Percentiles rank a stretch among this genome's conserved stretches.
Evolutionary conservation across 2,329 filamentous ascomycete species (phyloP).

Genomic region (Diaporthe sp.): DNA sequence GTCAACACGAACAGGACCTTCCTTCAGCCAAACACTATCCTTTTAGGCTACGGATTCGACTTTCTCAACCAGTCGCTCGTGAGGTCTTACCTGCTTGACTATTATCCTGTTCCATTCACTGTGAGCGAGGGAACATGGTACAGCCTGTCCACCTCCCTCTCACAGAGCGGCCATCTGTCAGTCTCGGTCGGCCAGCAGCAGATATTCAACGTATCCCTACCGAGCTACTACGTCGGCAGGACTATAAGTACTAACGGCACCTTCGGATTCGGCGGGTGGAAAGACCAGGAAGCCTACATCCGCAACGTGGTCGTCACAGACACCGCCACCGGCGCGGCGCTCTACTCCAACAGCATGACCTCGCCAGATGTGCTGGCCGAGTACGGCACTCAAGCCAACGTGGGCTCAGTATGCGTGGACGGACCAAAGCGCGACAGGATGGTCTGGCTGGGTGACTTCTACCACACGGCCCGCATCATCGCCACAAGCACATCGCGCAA

Average conservation of each 20-base stretch:
- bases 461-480: constrained; percentile 56
- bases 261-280: constrained; percentile 57
- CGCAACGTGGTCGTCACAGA: constrained; percentile 51
- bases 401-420: constrained; percentile 55
- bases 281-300: constrained; percentile 55
- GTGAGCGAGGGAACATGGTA: constrained; percentile 56
- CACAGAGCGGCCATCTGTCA: constrained; percentile 45
- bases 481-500: constrained; percentile 51
- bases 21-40: constrained; percentile 52
- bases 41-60: constrained; percentile 51
- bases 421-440: constrained; percentile 58
- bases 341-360: constrained; percentile 52
- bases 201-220: constrained; percentile 41
- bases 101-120: constrained; percentile 46
- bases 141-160: constrained; percentile 51
- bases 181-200: constrained; percentile 48
- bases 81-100: constrained; percentile 45
- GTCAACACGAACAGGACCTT: constrained; percentile 53
- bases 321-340: constrained; percentile 47
- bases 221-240: constrained; percentile 23
- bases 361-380: constrained; percentile 50
- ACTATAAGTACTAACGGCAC: constrained; percentile 47
- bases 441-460: constrained; percentile 59
- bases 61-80: constrained; percentile 55
- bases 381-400: constrained; percentile 53